Evolutionary conservation across 2,329 filamentous ascomycete species (phyloP), one percentile per base, ranked within the genome.

Genomic region (Hypoxylon sp.): DNA sequence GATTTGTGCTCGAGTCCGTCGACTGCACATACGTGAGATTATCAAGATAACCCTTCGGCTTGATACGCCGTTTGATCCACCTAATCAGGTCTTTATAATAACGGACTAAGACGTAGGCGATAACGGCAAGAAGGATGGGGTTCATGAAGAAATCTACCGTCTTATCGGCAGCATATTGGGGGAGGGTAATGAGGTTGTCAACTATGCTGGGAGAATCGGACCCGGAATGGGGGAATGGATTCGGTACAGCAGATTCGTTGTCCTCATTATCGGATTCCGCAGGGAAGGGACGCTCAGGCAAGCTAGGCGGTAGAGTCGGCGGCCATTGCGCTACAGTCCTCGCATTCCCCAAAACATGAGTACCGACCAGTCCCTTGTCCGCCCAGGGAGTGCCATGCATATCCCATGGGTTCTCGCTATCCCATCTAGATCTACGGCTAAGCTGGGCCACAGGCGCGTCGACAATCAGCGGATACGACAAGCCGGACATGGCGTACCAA

Each of bases 401-500:
- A 24, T 76, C 80, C 78, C 79, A 81, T 2, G 77, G 67, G 2
- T 79, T 76, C 8, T 78, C 75, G 32, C 79, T 75, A n/a, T 87
- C 81, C 77, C 83, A 82, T 79, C 84, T 89, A 29, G 82, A 82
- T 6, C 79, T 76, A 11, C 74, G 80, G 72, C 82, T 82, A 47
- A 84, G 82, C 69, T 80, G 81, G 21, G 82, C 87, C 2, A 77
- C 70, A 0, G 86, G 85, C 0, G 86, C 90, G 58, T 93, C 88
- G 21, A 94, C 91, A 29, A 97, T 93, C 8, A 95, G 86, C 2
- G 96, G 96, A 74, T 98, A 98, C 7, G 89, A 89, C 44, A 85
- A 86, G 64, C 97, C 95, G 1, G 95, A 98, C 81, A 98, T 87
- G 32, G 94, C 96, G 79, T 95, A 99, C 94, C 95, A 98, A 67